These are phyloP conservation scores for Coniochaeta sp. DNA, from an alignment of 2,329 filamentous ascomycete species.

Conservation along the genomic window DNA sequence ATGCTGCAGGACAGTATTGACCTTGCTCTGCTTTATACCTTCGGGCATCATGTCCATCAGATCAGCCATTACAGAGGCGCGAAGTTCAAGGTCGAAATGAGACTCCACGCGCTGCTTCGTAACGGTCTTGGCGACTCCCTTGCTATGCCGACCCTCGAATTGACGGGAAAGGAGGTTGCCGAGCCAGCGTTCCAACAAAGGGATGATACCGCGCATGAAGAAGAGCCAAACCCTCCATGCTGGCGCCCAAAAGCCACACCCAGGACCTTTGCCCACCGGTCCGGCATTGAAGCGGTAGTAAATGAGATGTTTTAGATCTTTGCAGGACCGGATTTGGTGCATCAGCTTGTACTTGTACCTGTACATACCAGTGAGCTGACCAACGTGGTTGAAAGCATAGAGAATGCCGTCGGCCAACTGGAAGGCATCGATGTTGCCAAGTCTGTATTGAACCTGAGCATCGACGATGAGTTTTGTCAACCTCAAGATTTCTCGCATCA, in stretches of 20 bases:
- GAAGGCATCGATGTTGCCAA: conserved; percentile 98
- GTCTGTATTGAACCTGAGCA: conserved; percentile 92
- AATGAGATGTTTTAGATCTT: conserved; percentile 97
- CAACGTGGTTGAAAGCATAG: conserved; percentile 99
- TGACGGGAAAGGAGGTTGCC: conserved; percentile 94
- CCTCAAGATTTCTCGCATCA: conserved; percentile 96
- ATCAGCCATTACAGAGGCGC: conserved; percentile 97
- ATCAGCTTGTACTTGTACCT: conserved; percentile 99
- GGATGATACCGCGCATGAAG: conserved; percentile 98
- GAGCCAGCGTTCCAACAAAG: conserved; percentile 91
- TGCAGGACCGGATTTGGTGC: conserved; percentile 98
- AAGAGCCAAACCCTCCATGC: conserved; percentile 99
- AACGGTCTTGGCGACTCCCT: conserved; percentile 97
- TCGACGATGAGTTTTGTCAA: conserved; percentile 97
- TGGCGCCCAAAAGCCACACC: conserved; percentile 98
- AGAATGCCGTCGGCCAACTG: conserved; percentile 96
- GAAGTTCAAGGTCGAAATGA: conserved; percentile 93
- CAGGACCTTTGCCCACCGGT: conserved; percentile 92
- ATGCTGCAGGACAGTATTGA: conserved; percentile 96
- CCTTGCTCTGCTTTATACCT: conserved; percentile 98
- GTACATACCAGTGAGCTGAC: conserved; percentile 98
- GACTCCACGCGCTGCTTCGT: conserved; percentile 99
- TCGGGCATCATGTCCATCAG: conserved; percentile 99
- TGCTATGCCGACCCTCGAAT: conserved; percentile 97
- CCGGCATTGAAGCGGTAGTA: conserved; percentile 99